These are phyloP conservation scores for Tilletia indica DNA, from an alignment of 1,284 basidiomycete species.

Conservation along the genomic window DNA sequence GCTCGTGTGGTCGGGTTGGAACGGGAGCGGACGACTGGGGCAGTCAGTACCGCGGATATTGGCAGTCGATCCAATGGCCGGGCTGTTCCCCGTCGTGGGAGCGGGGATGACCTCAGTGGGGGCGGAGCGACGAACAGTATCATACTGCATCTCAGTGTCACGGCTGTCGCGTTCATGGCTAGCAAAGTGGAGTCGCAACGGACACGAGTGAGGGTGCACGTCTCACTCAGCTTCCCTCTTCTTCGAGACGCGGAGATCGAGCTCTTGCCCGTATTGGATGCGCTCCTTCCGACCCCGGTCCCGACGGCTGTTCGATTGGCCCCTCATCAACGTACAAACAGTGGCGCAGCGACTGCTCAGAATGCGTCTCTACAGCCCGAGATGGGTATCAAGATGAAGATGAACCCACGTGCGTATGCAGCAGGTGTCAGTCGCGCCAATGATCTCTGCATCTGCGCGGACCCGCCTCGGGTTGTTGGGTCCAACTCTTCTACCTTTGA, in stretches of 20 bases:
- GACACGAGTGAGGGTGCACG: not conserved
- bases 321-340: too few relatives aligned
- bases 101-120: not conserved
- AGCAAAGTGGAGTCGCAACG: slow-evolving; percentile 5
- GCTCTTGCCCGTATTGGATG: slow-evolving; percentile 6
- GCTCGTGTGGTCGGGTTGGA: slow-evolving; percentile 9
- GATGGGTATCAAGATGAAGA: slow-evolving; percentile 2
- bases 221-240: not conserved
- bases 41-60: not conserved
- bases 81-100: not conserved
- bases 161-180: slow-evolving; percentile 7
- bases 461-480: not conserved
- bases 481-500: not conserved
- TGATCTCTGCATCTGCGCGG: slow-evolving; percentile 7
- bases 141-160: slow-evolving; percentile 6
- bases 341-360: not conserved
- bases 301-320: not conserved
- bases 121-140: not conserved
- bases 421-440: not conserved
- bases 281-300: not conserved
- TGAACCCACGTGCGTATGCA: not conserved
- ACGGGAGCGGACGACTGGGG: slow-evolving; percentile 4
- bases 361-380: not conserved
- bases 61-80: not conserved
- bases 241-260: slow-evolving; percentile 12